Base-by-base conservation (phyloP, 2,329 filamentous ascomycete species). In the Penicillium sp. region DNA sequence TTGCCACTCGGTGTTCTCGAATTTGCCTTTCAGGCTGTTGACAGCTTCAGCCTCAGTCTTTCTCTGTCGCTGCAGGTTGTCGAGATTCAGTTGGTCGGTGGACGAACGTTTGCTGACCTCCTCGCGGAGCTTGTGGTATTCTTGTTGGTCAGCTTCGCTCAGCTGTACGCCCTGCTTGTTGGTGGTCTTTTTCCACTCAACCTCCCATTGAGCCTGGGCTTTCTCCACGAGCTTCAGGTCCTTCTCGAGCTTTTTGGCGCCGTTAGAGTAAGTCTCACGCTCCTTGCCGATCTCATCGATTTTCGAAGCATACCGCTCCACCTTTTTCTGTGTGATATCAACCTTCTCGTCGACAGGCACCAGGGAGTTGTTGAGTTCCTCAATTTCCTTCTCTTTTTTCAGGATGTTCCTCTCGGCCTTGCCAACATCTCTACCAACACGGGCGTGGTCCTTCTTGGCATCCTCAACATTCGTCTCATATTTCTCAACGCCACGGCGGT, bases 311-410 rank as follows among this genome's bases (percentile, higher is more conserved):
- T 90, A 85, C 59, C 83, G 85, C 50, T 88, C 85, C 37, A 92
- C 81, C 61, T 93, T 89, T 61, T 85, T 84, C 14, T 81, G 86
- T 7, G 89, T 90, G 61, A 96, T 88, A 50, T 87, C 84, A 39
- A 99, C 89, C 78, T 98, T 98, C 74, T 97, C 92, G 51, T 96
- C 88, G 58, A 98, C 87, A 0, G 95, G 95, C 8, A 98, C 87
- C 4, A 99, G 83, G 35, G 86, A 87, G 70, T 92, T 96, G 66
- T 93, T 88, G 64, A 90, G 88, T 58, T 95, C 90, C 67, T 97
- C 92, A 23, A 97, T 89, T 44, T 90, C 88, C 70, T 89, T 92
- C 72, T 96, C 91, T 73, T 95, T 96, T 54, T 82, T 81, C 72
- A 91, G 92, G 74, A 98, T 96, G 57, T 85, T 86, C 64, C 88